Evolutionary conservation across 179 eudicot genomes (phyloP), one percentile per base, ranked within the genome.

Genomic region (Spinacia oleracea): DNA sequence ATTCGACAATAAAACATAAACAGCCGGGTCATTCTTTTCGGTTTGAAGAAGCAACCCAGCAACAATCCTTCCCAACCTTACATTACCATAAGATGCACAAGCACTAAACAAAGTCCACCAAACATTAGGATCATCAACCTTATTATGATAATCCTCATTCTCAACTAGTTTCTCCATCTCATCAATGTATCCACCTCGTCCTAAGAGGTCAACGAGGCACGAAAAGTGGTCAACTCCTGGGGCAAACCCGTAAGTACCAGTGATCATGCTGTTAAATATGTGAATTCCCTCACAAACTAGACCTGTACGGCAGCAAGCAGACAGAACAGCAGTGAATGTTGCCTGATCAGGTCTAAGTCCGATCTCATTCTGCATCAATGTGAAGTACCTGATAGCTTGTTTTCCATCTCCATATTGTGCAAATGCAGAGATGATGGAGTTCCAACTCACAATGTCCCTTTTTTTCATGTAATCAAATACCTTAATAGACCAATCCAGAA

Each of bases 221-320:
- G 92, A 85, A 72, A 88, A 89, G 32, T 92, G 94, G 79, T 91
- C 85, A n/a, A 69, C 82, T 77, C 73, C 80, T 10, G 92, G 92
- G 78, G 87, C 83, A 25, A 89, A 65, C 25, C 86, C 87, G 63
- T 85, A 88, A 43, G n/a, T n/a, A n/a, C 76, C 77, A 56, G 83
- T 82, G 27, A 88, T 88, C 92, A 92, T 86, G 29, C 87, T 79
- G 72, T 87, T 87, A 76, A 94, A 94, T 77, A 90, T 83, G 15
- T 72, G 62, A 68, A 86, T 77, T 15, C 94, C 98, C 2, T 92
- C 91, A 70, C 78, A 77, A 12, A 92, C 85, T 74, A 94, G 80
- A 74, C 97, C 97, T 18, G 96, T 75, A 82, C 87, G 98, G 71
- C 96, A 91, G 75, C 96, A 92, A 84, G 97, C 98, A 68, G 96